Evolutionary conservation across 176 grass and related monocot species (phyloP).

Genomic region (Ampelocalamus luodianensis): DNA sequence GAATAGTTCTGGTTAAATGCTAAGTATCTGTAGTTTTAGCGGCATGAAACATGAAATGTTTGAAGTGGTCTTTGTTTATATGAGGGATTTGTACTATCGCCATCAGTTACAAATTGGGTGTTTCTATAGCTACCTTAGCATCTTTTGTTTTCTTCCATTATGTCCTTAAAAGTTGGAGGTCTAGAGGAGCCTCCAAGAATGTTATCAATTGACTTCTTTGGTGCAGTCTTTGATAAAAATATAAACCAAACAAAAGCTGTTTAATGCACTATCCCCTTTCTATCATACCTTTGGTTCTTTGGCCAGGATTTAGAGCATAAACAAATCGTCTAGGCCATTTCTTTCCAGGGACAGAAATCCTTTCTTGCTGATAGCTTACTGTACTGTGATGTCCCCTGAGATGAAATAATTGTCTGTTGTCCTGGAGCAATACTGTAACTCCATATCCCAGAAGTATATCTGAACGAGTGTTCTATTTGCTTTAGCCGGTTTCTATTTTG

Average conservation of each 20-base stretch:
- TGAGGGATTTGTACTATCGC: background rate
- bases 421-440: background rate
- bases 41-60: conserved; percentile 13
- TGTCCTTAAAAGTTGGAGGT: background rate
- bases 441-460: background rate
- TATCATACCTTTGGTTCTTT: background rate
- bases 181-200: background rate
- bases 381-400: background rate
- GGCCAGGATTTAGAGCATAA: background rate
- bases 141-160: background rate
- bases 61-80: conserved; percentile 21
- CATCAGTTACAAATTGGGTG: conserved; percentile 11
- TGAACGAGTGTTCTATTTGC: background rate
- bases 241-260: background rate
- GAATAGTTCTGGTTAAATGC: background rate
- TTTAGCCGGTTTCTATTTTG: background rate
- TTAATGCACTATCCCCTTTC: background rate
- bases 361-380: background rate
- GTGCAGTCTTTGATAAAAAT: conserved; percentile 1
- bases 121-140: background rate
- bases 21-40: background rate
- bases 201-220: conserved; percentile 10
- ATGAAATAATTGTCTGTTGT: background rate
- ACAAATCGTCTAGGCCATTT: background rate
- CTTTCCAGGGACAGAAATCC: background rate